Percentiles rank a stretch among this genome's conserved stretches.
Conservation (phyloP, 2,329 filamentous ascomycete genomes). For the Venturiaceae sp. region DNA sequence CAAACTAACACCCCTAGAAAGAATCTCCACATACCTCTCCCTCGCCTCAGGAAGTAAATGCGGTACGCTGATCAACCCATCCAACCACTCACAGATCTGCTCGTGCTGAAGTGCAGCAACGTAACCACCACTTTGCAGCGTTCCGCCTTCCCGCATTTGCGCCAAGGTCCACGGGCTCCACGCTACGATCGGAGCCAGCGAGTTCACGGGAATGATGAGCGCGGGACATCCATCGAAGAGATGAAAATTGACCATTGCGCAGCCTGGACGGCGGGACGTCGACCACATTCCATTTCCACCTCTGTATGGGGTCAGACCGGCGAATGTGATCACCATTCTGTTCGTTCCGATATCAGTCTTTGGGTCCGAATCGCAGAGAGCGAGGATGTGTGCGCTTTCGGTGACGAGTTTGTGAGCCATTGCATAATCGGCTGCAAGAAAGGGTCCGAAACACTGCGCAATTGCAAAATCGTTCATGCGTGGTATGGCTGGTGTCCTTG, state of each 20-base stretch:
- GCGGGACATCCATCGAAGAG: conserved; percentile 26
- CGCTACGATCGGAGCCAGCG: conserved; percentile 18
- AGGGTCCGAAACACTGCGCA: conserved; percentile 27
- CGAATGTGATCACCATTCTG: conserved; percentile 26
- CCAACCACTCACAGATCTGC: conserved; percentile 25
- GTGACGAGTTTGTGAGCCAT: not conserved
- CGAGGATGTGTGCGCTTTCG: conserved; percentile 13
- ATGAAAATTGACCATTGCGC: conserved; percentile 26
- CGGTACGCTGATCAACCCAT: conserved; percentile 17
- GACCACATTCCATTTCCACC: conserved; percentile 22
- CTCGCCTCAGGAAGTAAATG: conserved; percentile 16
- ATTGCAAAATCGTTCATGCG: conserved; percentile 25
- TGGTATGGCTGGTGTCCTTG: conserved; percentile 22
- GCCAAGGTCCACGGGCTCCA: conserved; percentile 25
- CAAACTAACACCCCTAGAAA: conserved; percentile 21
- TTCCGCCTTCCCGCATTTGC: conserved; percentile 20
- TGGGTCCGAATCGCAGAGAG: not conserved
- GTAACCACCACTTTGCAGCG: conserved; percentile 12
- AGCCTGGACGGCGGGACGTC: conserved; percentile 25
- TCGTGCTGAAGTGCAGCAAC: conserved; percentile 20
- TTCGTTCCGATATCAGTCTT: conserved; percentile 11
- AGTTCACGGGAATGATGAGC: conserved; percentile 24
- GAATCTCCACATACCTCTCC: conserved; percentile 21
- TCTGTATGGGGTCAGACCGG: conserved; percentile 25
- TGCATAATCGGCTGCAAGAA: conserved; percentile 14